Evolutionary conservation across 1,139 yeast genomes (phyloP).

Genomic region (Hemisphaericaspora subhashii): DNA sequence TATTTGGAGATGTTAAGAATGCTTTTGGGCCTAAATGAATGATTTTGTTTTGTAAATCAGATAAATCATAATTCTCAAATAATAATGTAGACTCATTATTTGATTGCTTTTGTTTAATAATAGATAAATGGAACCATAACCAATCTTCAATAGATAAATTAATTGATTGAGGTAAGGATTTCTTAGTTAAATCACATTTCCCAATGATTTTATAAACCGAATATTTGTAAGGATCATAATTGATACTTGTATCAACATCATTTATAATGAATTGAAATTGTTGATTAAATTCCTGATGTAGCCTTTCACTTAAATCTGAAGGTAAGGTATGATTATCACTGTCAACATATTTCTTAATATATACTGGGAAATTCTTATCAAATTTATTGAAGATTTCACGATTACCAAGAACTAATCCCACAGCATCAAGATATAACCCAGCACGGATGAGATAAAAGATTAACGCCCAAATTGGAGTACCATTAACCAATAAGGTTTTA

Average conservation of each 20-base stretch:
- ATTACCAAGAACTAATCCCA: conserved; percentile 38
- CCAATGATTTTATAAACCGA: conserved; percentile 92
- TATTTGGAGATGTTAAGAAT: conserved; percentile 58
- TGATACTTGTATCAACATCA: conserved; percentile 47
- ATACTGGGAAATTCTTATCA: conserved; percentile 81
- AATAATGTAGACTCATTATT: conserved; percentile 41
- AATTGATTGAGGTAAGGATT: conserved; percentile 69
- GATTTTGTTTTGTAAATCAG: conserved; percentile 72
- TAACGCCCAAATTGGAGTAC: conserved; percentile 89
- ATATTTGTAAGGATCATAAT: conserved; percentile 83
- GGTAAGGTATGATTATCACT: conserved; percentile 56
- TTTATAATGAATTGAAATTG: conserved; percentile 68
- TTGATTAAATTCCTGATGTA: conserved; percentile 81
- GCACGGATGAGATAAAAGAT: conserved; percentile 81
- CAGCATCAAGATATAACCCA: conserved; percentile 78
- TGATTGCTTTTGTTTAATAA: conserved; percentile 55
- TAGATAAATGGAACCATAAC: conserved; percentile 89
- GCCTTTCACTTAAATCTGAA: conserved; percentile 64
- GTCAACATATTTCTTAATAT: conserved; percentile 70
- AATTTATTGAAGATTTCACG: conserved; percentile 68
- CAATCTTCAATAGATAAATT: conserved; percentile 90
- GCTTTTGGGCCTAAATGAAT: conserved; percentile 71
- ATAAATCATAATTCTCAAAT: conserved; percentile 71
- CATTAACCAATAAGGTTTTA: conserved; percentile 58
- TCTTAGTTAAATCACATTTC: conserved; percentile 78